Percentiles rank a stretch among this genome's conserved stretches.
These are phyloP conservation scores for Calvatia gigantea DNA, from an alignment of 768 basidiomycete genomes.

Conservation along the genomic window DNA sequence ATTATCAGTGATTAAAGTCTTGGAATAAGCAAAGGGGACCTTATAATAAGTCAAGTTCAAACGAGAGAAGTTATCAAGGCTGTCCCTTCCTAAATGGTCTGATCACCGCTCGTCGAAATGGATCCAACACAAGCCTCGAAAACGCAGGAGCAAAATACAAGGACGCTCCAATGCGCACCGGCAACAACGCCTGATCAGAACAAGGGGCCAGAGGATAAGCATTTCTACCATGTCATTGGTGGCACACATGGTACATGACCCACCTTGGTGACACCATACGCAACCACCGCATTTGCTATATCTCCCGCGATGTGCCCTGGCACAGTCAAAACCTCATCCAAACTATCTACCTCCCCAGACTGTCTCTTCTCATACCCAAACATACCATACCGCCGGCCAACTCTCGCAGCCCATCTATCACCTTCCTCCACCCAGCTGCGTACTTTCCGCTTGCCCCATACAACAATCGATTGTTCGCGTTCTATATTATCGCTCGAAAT, in stretches of 20 bases:
- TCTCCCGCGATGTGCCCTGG: conserved; percentile 60
- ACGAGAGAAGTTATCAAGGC: neutral
- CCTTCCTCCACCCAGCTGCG: conserved; percentile 75
- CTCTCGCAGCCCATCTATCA: conserved; percentile 61
- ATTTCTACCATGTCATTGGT: neutral
- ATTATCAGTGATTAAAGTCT: neutral
- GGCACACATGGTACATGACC: conserved; percentile 6
- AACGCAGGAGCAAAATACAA: conserved; percentile 73
- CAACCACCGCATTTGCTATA: conserved; percentile 78
- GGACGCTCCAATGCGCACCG: conserved; percentile 67
- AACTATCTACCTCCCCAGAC: conserved; percentile 23
- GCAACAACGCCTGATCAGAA: conserved; percentile 59
- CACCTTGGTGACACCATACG: conserved; percentile 81
- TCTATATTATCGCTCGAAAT: neutral
- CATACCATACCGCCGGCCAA: conserved; percentile 75
- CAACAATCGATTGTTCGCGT: conserved; percentile 13
- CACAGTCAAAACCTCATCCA: conserved; percentile 20
- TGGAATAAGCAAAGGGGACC: neutral
- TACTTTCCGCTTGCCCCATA: conserved; percentile 42
- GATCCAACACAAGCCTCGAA: conserved; percentile 63
- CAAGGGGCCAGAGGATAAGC: neutral
- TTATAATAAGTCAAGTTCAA: neutral
- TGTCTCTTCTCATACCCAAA: conserved; percentile 69
- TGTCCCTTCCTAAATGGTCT: conserved; percentile 26
- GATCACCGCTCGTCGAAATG: conserved; percentile 40